Conservation (phyloP, 2,329 filamentous ascomycete genomes). For the Colletotrichum sp. region DNA sequence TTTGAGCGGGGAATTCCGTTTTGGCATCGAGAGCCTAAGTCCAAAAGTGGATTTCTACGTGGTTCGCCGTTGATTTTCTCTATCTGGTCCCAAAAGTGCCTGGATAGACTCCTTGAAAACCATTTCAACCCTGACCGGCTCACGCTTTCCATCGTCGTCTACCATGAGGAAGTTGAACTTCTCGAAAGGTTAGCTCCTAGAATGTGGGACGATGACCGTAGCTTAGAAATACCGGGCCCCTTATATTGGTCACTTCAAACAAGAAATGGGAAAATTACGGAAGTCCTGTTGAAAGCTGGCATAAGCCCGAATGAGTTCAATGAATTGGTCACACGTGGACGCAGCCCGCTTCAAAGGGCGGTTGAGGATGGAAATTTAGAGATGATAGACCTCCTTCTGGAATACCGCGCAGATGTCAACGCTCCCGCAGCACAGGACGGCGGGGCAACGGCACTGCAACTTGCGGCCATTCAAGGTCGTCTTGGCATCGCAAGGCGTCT, state of each 20-base stretch:
- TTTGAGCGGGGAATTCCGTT: no score
- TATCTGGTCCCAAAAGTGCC: neutral
- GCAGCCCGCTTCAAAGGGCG: neutral
- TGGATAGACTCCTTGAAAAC: neutral
- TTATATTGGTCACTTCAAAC: no score
- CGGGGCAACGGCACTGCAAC: rapidly evolving
- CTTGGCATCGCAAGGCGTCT: neutral
- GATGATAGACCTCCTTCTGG: rapidly evolving
- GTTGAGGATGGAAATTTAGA: neutral
- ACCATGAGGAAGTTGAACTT: rapidly evolving
- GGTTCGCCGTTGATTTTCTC: neutral
- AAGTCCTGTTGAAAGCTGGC: rapidly evolving
- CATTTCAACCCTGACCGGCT: rapidly evolving
- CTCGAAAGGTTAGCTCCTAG: neutral
- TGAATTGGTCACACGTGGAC: rapidly evolving
- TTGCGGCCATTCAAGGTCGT: neutral
- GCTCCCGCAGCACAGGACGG: rapidly evolving
- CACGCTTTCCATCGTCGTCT: rapidly evolving
- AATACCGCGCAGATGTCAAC: rapidly evolving
- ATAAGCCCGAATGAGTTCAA: rapidly evolving
- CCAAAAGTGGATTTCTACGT: neutral
- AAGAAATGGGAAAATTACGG: rapidly evolving
- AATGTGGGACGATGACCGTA: no score
- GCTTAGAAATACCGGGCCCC: no score
- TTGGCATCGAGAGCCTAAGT: no score